Conservation (phyloP, 2,329 filamentous ascomycete species). For the Claviceps sp. region DNA sequence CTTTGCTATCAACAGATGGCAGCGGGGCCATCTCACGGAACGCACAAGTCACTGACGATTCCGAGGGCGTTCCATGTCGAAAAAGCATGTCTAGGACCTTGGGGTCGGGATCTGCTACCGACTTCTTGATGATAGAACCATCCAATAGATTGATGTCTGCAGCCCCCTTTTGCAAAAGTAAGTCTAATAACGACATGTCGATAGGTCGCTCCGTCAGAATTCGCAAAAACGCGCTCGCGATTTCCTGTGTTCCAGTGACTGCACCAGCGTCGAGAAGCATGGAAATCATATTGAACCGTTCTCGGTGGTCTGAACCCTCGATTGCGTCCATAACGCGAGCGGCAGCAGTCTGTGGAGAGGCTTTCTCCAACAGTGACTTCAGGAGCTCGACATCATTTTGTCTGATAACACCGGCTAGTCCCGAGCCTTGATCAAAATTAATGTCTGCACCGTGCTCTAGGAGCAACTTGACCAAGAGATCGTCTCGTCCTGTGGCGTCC, state of each 20-base stretch:
- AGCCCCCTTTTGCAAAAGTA: slow-evolving; percentile 36
- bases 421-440: slow-evolving; percentile 38
- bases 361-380: slow-evolving; percentile 30
- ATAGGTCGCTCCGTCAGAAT: slow-evolving; percentile 30
- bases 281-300: slow-evolving; percentile 32
- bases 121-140: slow-evolving; percentile 28
- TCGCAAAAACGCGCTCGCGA: slow-evolving; percentile 28
- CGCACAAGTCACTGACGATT: slow-evolving; percentile 28
- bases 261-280: slow-evolving; percentile 34
- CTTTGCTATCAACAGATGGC: slow-evolving; percentile 31
- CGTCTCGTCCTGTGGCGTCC: slow-evolving; percentile 31
- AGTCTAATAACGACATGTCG: slow-evolving; percentile 34
- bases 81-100: slow-evolving; percentile 35
- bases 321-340: slow-evolving; percentile 36
- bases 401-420: slow-evolving; percentile 32
- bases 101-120: slow-evolving; percentile 29
- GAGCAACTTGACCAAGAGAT: slow-evolving; percentile 37
- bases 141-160: slow-evolving; percentile 38
- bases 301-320: slow-evolving; percentile 26
- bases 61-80: slow-evolving; percentile 29
- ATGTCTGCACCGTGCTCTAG: slow-evolving; percentile 39
- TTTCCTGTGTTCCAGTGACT: slow-evolving; percentile 26
- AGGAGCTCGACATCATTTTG: slow-evolving; percentile 35
- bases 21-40: slow-evolving; percentile 29
- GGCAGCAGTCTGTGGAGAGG: slow-evolving; percentile 32